Conservation (phyloP, 805 yeast species). For the Torulaspora delbrueckii region DNA sequence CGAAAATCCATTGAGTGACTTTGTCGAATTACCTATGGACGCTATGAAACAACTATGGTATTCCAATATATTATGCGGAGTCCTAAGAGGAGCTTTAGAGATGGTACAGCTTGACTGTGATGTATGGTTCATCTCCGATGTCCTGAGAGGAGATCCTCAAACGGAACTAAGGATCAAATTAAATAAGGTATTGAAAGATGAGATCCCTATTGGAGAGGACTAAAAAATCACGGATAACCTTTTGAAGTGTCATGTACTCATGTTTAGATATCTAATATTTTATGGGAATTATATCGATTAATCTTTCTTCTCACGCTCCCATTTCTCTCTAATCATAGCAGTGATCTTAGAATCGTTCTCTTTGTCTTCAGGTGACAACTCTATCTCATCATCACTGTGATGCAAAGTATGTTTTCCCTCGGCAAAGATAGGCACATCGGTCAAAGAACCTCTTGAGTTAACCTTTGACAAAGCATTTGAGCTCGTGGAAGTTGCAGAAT, state of each 20-base stretch:
- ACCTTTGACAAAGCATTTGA: constrained; percentile 61
- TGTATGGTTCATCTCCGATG: constrained; percentile 72
- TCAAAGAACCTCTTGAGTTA: constrained; percentile 55
- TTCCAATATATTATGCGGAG: constrained; percentile 85
- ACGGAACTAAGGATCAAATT: constrained; percentile 78
- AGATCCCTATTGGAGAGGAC: constrained; percentile 96
- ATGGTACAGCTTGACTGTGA: constrained; percentile 95
- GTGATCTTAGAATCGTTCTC: constrained; percentile 20
- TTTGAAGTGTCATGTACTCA: background rate
- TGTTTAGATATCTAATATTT: background rate
- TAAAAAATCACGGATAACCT: constrained; percentile 24
- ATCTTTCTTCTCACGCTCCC: constrained; percentile 25
- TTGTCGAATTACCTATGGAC: constrained; percentile 89
- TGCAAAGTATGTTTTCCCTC: constrained; percentile 20
- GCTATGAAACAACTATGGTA: constrained; percentile 81
- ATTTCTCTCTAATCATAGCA: constrained; percentile 27
- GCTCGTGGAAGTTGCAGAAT: constrained; percentile 35
- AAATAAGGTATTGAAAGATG: constrained; percentile 75
- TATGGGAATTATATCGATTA: constrained; percentile 3
- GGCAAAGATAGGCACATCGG: constrained; percentile 59
- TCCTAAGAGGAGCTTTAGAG: constrained; percentile 83
- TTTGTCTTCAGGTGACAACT: constrained; percentile 7
- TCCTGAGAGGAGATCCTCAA: constrained; percentile 70
- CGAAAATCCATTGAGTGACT: constrained; percentile 91
- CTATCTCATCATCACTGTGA: constrained; percentile 10